Evolutionary conservation across 805 yeast genomes (phyloP), one percentile per base, ranked within the genome.

Genomic region (Nakazawaea pomicola): DNA sequence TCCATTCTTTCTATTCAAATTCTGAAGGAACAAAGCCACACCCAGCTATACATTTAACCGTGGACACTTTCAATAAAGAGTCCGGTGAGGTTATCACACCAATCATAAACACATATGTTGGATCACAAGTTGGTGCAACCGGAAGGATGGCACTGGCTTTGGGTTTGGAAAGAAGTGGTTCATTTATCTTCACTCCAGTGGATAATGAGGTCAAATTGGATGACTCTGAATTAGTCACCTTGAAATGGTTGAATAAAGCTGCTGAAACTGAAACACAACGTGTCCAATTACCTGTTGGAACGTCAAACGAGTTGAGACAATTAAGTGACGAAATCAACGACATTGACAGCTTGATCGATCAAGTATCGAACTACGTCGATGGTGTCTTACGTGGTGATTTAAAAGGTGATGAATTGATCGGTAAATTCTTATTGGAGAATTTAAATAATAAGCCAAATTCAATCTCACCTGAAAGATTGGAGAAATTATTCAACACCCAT

Each of bases 41-140:
- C 59, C 87, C 91, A 17, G 89, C 93, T 36, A 72, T 88, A 47
- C 88, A 85, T 61, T 65, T 88, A 52, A 84, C 93, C 29, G 72
- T 87, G 37, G 78, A 81, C 49, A 74, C 80, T 49, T 63, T 70
- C 48, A 68, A 70, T 37, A 70, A 70, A 29, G 51, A 61, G n/a
- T 47, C 52, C 14, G 72, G 68, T 43, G 62, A 76, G 46, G 62
- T 76, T 41, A 62, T 66, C 47, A 60, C 80, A 30, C 87, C 87
- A 46, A 57, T 67, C 41, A 57, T 80, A 49, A 67, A 67, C 44
- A 79, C 95, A n/a, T 88, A 80, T 63, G 74, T 86, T 46, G 83
- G 93, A 15, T 78, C 90, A 4, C 76, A 84, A 27, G 73, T 87
- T 42, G 95, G 95, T 39, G 72, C 74, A 27, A 64, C 67, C 29